Conservation (phyloP, 1,284 basidiomycete genomes). For the Thecaphora thlaspeos region DNA sequence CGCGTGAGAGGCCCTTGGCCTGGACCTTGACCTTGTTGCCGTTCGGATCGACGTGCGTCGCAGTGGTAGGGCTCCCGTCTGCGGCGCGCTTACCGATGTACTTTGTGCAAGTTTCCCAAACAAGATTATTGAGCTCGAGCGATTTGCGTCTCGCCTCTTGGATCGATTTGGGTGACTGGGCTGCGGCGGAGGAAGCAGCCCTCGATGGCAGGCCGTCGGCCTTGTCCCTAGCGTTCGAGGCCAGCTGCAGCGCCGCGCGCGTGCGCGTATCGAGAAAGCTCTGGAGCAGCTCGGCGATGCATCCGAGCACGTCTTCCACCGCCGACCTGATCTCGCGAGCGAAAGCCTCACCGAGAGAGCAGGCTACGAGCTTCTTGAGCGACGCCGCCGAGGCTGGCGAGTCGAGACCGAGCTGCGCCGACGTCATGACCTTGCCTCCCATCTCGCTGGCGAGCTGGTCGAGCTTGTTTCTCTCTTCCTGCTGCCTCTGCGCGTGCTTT, state of each 20-base stretch:
- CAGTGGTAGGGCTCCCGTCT: constrained; percentile 20
- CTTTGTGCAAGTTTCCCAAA: constrained; percentile 37
- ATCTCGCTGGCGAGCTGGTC: constrained; percentile 31
- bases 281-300: constrained; percentile 42
- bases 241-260: constrained; percentile 28
- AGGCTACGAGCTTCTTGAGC: constrained; percentile 21
- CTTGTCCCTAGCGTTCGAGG: constrained; percentile 27
- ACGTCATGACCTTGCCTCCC: constrained; percentile 41
- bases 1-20: constrained; percentile 33
- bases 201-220: constrained; percentile 14
- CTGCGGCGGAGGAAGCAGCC: neutral
- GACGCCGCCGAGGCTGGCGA: constrained; percentile 10
- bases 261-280: constrained; percentile 41
- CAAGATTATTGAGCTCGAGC: constrained; percentile 20
- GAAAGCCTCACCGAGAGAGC: constrained; percentile 37
- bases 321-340: constrained; percentile 33
- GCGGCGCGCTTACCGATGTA: constrained; percentile 24
- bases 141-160: neutral
- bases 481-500: no score
- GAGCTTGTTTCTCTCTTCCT: constrained; percentile 22
- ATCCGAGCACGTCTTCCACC: constrained; percentile 30
- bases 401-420: constrained; percentile 25
- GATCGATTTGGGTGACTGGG: neutral
- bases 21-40: constrained; percentile 29
- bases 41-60: constrained; percentile 25